Conservation (phyloP, 2,329 filamentous ascomycete species). For the Chaetomiaceae sp. region DNA sequence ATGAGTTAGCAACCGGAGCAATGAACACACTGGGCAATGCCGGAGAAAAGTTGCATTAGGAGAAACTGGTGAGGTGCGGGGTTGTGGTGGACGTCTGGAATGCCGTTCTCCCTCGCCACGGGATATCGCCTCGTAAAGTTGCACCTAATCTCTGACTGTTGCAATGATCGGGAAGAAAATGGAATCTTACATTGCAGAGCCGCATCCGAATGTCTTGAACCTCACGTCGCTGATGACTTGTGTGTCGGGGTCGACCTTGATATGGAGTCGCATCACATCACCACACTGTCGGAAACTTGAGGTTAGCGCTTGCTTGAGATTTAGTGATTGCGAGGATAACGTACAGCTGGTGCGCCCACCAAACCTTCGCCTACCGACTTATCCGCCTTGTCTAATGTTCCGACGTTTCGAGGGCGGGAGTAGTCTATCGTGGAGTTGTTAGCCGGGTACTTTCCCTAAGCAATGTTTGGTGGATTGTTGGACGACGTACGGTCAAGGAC, state of each 20-base stretch:
- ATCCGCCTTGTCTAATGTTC: conserved; percentile 66
- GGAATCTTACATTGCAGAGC: conserved; percentile 67
- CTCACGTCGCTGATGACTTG: conserved; percentile 91
- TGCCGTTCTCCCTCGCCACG: neutral
- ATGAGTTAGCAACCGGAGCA: conserved; percentile 7
- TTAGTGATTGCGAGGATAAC: conserved; percentile 29
- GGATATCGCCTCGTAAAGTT: too few species aligned
- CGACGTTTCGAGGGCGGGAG: conserved; percentile 51
- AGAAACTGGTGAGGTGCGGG: neutral
- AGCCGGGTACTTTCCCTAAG: too few species aligned
- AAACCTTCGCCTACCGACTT: conserved; percentile 84
- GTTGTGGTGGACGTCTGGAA: too few species aligned
- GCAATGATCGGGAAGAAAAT: neutral
- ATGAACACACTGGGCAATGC: neutral
- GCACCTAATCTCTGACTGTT: too few species aligned
- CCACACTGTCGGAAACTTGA: conserved; percentile 39
- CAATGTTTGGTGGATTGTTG: too few species aligned
- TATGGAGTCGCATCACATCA: conserved; percentile 92
- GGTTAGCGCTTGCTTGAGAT: neutral
- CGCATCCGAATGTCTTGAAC: conserved; percentile 97
- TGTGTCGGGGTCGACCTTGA: conserved; percentile 81
- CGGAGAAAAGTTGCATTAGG: too few species aligned
- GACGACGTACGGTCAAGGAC: conserved; percentile 64
- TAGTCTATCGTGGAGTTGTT: conserved; percentile 38
- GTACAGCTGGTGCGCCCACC: conserved; percentile 83